phyloP scores from a whole-genome alignment of 2,329 filamentous ascomycete genomes.

The Tympanopsis confertula region DNA sequence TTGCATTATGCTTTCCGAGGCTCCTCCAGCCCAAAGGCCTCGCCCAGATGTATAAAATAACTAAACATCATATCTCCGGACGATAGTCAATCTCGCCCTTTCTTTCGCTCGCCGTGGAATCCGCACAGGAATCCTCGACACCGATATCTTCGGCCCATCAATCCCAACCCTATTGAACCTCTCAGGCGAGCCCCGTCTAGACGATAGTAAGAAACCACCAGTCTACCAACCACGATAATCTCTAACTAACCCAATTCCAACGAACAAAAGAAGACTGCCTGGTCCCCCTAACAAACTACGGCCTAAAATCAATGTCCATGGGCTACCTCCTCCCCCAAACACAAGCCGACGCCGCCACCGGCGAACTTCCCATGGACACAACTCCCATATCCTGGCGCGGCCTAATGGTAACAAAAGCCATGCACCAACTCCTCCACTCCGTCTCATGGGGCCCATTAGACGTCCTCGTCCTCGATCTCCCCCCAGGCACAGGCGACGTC shows the following conservation, averaged over 20 bases:
- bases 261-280: constrained; percentile 59
- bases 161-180: constrained; percentile 84
- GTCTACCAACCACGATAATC: not conserved
- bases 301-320: constrained; percentile 97
- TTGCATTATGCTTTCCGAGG: constrained; percentile 7
- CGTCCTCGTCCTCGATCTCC: constrained; percentile 78
- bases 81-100: constrained; percentile 66
- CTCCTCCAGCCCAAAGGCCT: not conserved
- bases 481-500: constrained; percentile 88
- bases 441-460: constrained; percentile 89
- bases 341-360: not conserved
- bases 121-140: constrained; percentile 78
- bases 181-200: constrained; percentile 65
- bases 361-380: constrained; percentile 38
- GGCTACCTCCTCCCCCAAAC: constrained; percentile 60
- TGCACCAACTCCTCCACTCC: constrained; percentile 89
- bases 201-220: constrained; percentile 41
- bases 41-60: not conserved
- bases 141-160: constrained; percentile 92
- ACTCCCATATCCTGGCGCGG: constrained; percentile 90
- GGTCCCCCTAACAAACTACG: constrained; percentile 83
- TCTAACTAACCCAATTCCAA: not conserved
- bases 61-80: constrained; percentile 1
- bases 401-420: constrained; percentile 92
- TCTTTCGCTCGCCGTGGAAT: constrained; percentile 74